phyloP scores from a whole-genome alignment of 2,329 filamentous ascomycete species.

The Ceratocystis smalleyi region DNA sequence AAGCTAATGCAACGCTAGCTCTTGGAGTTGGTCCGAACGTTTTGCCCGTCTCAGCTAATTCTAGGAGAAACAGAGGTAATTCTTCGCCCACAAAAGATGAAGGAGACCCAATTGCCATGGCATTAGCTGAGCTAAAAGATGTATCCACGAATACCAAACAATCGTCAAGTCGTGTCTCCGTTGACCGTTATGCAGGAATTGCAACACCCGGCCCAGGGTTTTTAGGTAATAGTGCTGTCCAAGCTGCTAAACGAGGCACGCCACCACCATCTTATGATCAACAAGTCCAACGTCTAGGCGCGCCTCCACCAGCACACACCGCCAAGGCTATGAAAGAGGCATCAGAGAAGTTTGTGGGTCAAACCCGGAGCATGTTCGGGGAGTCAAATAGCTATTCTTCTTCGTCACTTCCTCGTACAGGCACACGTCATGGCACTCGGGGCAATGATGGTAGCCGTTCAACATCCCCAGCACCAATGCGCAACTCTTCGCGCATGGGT shows the following conservation, averaged over 20 bases:
- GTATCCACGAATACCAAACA: conserved; percentile 56
- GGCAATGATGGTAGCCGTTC: conserved; percentile 43
- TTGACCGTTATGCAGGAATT: conserved; percentile 89
- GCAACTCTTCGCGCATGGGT: background rate
- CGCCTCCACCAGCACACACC: conserved; percentile 82
- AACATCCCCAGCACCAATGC: conserved; percentile 50
- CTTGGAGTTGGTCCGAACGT: conserved; percentile 93
- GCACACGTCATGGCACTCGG: conserved; percentile 43
- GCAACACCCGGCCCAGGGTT: conserved; percentile 55
- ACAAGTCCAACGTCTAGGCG: conserved; percentile 62
- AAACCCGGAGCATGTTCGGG: conserved; percentile 66
- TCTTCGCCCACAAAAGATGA: conserved; percentile 32
- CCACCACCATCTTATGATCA: conserved; percentile 80
- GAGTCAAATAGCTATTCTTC: conserved; percentile 19
- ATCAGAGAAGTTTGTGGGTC: conserved; percentile 71
- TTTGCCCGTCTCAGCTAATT: conserved; percentile 62
- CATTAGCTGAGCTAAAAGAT: conserved; percentile 81
- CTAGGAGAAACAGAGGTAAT: conserved; percentile 3
- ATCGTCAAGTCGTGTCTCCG: conserved; percentile 70
- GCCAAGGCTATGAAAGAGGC: conserved; percentile 91
- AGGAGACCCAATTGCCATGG: conserved; percentile 76
- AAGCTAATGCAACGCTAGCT: conserved; percentile 82
- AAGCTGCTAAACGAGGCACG: conserved; percentile 51
- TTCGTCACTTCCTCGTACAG: conserved; percentile 22
- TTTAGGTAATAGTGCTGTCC: conserved; percentile 27